Evolutionary conservation across 495 filamentous ascomycete species (phyloP).

Genomic region (Podospora australis): DNA sequence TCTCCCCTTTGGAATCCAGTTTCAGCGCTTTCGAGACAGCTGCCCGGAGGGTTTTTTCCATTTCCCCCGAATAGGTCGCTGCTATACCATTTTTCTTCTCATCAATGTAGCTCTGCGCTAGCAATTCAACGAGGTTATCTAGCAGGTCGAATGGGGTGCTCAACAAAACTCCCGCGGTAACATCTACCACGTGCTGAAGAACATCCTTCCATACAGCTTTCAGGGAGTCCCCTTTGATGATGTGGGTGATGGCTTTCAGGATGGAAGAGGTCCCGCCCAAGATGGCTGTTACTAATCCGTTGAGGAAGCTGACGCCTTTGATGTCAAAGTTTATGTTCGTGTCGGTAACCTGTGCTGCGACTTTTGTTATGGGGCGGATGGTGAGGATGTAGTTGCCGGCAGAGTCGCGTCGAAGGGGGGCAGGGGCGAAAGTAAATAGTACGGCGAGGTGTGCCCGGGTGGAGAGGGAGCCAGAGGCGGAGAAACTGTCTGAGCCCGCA

Average conservation of each 20-base stretch:
- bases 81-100: constrained; percentile 8
- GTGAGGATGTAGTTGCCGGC: constrained; percentile 14
- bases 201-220: constrained; percentile 11
- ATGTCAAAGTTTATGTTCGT: constrained; percentile 13
- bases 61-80: constrained; percentile 7
- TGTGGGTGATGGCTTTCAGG: constrained; percentile 10
- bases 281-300: constrained; percentile 10
- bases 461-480: neutral
- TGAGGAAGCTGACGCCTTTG: constrained; percentile 9
- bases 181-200: constrained; percentile 7
- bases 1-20: constrained; percentile 12
- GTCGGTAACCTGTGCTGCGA: constrained; percentile 4
- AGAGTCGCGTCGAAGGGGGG: constrained; percentile 3
- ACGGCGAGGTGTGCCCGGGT: constrained; percentile 11
- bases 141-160: constrained; percentile 11
- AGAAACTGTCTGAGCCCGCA: constrained; percentile 9
- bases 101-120: constrained; percentile 7
- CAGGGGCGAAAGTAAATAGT: constrained; percentile 11
- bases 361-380: constrained; percentile 13
- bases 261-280: constrained; percentile 11
- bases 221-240: constrained; percentile 12
- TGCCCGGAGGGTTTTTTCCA: constrained; percentile 9
- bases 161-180: constrained; percentile 7
- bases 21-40: constrained; percentile 4
- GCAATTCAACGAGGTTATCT: constrained; percentile 11